Evolutionary conservation across 768 basidiomycete genomes (phyloP), one percentile per base, ranked within the genome.

Genomic region (Kondoa subrosea): DNA sequence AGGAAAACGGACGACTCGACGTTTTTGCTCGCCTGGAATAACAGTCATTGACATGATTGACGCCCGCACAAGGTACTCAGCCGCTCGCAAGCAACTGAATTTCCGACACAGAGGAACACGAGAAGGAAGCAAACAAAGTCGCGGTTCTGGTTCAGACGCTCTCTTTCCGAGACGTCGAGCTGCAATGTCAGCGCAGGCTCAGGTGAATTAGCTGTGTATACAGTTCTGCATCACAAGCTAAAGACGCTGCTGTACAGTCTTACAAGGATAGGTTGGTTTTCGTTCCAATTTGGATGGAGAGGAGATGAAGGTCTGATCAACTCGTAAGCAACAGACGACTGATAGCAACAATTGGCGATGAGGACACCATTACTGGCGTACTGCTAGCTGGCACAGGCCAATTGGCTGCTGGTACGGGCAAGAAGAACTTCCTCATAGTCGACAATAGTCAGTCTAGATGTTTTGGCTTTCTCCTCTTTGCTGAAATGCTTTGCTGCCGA

Each of bases 341-440:
- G 56, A 83, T 99, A 56, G 93, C 95, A 34, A 90, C 92, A 76
- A 97, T 99, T 72, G 95, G 93, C 56, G 95, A 97, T 77, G 95
- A 99, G 93, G 95, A 99, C 80, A 90, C 93, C 2, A 89, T 97
- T 70, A 97, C 95, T 0, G 95, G 95, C 56, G 82, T 97, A 17
- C 82, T 99, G 56, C 82, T 99, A 61, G 95, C 95, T 3, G 95
- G 95, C 34, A 83, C 97, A 59, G 95, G 95, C 0, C 88, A 99
- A 77, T 81, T 96, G 70, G 85, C 87, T 73, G 85, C 87, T 68
- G 83, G 87, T 57, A 50, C 40, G 21, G 89, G 91, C 80, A 89
- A 87, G 82, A 95, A 95, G 86, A 99, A 96, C 80, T 97, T 99
- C 77, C 81, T 97, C 59, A 85, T 96, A 33, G 95, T 96, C 50